Evolutionary conservation across 345 rosid species (phyloP).

Genomic region (Litchi chinensis): DNA sequence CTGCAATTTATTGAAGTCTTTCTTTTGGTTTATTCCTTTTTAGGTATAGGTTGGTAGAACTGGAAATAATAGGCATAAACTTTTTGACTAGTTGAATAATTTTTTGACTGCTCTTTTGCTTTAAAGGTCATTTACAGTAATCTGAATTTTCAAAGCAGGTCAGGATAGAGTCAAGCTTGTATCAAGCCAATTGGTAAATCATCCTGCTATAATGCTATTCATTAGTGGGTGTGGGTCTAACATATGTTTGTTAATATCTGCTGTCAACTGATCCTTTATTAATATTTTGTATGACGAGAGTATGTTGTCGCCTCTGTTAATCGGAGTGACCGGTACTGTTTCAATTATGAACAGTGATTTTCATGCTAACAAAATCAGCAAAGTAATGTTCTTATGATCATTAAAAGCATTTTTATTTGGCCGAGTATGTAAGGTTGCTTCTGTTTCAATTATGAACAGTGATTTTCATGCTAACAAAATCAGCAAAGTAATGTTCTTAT

Average conservation of each 20-base stretch:
- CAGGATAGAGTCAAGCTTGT: not conserved
- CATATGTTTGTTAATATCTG: not conserved
- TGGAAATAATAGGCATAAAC: not conserved
- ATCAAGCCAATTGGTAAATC: not conserved
- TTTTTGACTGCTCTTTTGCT: not conserved
- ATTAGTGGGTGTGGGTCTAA: not conserved
- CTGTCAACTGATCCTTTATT: not conserved
- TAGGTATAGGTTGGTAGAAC: not conserved
- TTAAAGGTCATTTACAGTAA: not conserved
- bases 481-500: not conserved
- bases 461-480: not conserved
- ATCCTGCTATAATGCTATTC: not conserved
- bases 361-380: not conserved
- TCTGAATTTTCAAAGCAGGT: not conserved
- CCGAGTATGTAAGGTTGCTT: no score
- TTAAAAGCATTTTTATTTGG: not conserved
- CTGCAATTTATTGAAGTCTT: not conserved
- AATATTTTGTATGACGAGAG: not conserved
- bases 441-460: not conserved
- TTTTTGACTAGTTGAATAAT: not conserved
- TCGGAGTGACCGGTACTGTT: not conserved
- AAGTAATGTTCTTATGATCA: not conserved
- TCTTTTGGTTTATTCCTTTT: not conserved
- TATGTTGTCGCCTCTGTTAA: not conserved
- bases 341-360: not conserved